Base-by-base conservation (phyloP, 805 yeast species). In the Myxozyma vanderwaltii region DNA sequence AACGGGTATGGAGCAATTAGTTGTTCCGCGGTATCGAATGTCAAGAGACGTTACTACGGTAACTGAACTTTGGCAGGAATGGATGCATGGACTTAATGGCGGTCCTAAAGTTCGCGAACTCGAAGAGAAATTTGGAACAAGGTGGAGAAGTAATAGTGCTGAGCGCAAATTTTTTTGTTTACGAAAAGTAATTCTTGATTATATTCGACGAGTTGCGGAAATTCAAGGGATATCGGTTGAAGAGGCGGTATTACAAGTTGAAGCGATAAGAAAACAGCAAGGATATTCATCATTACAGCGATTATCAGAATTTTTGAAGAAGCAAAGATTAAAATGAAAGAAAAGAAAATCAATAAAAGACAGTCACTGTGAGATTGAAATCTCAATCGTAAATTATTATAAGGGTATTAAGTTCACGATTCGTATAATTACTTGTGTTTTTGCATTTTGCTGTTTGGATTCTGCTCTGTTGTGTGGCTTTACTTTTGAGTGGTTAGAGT, bases 101-200 rank as follows among this genome's bases (percentile, higher is more conserved):
- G 63, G 63, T 4, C 65, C 65, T 2, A 35, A 31, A 35, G 65
- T 61, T 17, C 51, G 60, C 13, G 55, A 48, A 19, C 54, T 61
- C 19, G 65, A 61, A 50, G 58, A 59, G 31, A 53, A 46, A 17
- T 58, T 33, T 39, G 65, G 65, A 15, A 61, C 65, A 2, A 38
- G 65, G 17, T 61, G 65, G 65, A 46, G 65, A 12, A 43, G 53
- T 17, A 45, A 40, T 44, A 49, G 56, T 17, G 63, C 65, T 4
- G 65, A 61, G 29, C 59, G 65, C 26, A 61, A 61, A 38, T 61
- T 61, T 29, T 61, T 61, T 54, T 59, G 65, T 36, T 50, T 61
- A 13, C 50, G 65, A 19, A 61, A 61, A 36, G 61, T 61, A 8
- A 54, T 61, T 23, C 47, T 61, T 24, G 65, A 61, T 24, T 51